phyloP scores from a whole-genome alignment of 2,329 filamentous ascomycete species.

The Talaromyces sp. region DNA sequence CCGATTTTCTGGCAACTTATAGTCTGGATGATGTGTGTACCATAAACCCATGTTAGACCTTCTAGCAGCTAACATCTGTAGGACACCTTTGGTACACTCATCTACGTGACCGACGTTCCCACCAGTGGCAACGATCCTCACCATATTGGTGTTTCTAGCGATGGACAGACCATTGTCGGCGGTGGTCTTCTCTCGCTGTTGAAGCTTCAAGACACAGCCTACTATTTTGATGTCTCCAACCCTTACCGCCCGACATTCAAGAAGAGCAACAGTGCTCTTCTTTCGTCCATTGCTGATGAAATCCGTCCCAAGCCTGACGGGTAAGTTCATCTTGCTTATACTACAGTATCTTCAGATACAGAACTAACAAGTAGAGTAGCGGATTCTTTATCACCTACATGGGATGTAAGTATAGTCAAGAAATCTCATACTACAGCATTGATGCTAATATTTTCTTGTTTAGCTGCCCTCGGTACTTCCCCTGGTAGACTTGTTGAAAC shows the following conservation, averaged over 20 bases:
- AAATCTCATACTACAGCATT: neutral
- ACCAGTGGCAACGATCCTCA: constrained; percentile 58
- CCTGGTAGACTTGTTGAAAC: constrained; percentile 60
- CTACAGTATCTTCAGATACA: too few relatives aligned
- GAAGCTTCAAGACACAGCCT: constrained; percentile 58
- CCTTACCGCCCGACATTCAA: constrained; percentile 56
- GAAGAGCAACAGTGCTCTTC: constrained; percentile 57
- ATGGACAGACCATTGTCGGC: constrained; percentile 56
- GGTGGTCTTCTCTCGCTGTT: constrained; percentile 56
- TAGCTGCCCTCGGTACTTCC: constrained; percentile 50
- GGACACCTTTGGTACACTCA: constrained; percentile 58
- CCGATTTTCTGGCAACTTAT: constrained; percentile 56
- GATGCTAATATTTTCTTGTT: constrained; percentile 11
- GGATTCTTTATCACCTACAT: constrained; percentile 60
- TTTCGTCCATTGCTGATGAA: constrained; percentile 59
- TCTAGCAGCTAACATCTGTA: constrained; percentile 18
- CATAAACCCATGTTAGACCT: constrained; percentile 1
- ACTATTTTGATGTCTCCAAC: constrained; percentile 57
- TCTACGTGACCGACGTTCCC: constrained; percentile 56
- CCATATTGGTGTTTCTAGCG: constrained; percentile 51
- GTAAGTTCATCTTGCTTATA: constrained; percentile 16
- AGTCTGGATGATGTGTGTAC: constrained; percentile 51
- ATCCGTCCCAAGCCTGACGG: constrained; percentile 61
- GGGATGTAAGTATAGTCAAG: constrained; percentile 40
- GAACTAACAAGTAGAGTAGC: too few relatives aligned